Evolutionary conservation across 352 stramenopile genomes (phyloP), one percentile per base, ranked within the genome.

Genomic region (Phytophthora pini): DNA sequence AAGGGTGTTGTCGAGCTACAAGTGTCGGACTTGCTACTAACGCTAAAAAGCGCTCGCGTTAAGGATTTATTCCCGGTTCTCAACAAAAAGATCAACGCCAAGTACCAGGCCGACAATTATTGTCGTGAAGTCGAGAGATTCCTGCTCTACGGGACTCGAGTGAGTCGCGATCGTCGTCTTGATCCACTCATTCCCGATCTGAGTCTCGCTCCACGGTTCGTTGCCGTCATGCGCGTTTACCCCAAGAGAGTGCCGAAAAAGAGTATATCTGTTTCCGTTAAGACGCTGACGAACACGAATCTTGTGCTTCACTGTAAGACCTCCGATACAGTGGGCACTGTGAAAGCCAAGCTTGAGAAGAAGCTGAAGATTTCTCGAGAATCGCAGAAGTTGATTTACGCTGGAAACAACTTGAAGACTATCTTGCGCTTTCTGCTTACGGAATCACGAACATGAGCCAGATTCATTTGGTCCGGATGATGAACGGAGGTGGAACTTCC

Each of bases 301-400:
- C 88, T 97, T 40, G 88, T 74, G 10, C 72, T 97, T 38, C 82
- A 36, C 31, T 36, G 31, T 4, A 9, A 12, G 31, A 13, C 31
- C 1, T 36, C 31, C 31, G 31, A 36, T 36, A 36, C 31, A 0
- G 31, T 36, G 31, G 31, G 8, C 0, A 36, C 12, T 93, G 63
- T 84, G 96, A 6, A 83, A 93, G 65, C 82, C 88, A 98, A 99
- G 81, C 77, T 77, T 2, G 93, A 93, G 58, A 94, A 47, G 78
- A 92, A 51, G 86, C 83, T 40, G 36, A 68, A 47, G 27, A 31
- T 39, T 95, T 98, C 56, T 90, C 90, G 20, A 7, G 89, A 97
- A 46, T 86, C 97, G 61, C 94, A 98, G 62, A 77, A 90, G 39
- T 71, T 98, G 11, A 97, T 98, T 52, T 98, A 97, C 68, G 89